These are phyloP conservation scores for Alisma plantagoaquatica DNA, from an alignment of 106 monocot genomes.

Conservation along the genomic window DNA sequence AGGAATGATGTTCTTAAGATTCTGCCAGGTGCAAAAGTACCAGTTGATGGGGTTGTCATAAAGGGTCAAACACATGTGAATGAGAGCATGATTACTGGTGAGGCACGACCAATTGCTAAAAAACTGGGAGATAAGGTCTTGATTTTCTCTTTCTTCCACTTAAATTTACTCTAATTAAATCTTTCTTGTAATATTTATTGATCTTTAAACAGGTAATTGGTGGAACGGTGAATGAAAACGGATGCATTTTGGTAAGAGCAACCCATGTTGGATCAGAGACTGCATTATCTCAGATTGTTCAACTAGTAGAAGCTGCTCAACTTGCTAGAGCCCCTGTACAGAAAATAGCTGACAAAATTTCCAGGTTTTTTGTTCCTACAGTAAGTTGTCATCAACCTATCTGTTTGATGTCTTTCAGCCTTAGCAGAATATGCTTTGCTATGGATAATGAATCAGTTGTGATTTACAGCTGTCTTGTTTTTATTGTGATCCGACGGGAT, in stretches of 20 bases:
- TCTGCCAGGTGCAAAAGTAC: conserved; percentile 77
- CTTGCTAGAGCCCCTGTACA: conserved; percentile 89
- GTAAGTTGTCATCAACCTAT: conserved; percentile 26
- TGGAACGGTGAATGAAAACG: conserved; percentile 90
- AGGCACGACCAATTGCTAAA: conserved; percentile 62
- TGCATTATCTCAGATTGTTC: conserved; percentile 84
- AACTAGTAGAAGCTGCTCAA: conserved; percentile 92
- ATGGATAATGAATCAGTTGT: too few relatives aligned
- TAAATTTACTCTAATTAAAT: neutral
- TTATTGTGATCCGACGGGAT: too few relatives aligned
- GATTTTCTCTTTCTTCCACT: conserved; percentile 1
- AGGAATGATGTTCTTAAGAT: conserved; percentile 90
- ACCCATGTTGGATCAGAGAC: conserved; percentile 92
- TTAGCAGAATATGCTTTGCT: too few relatives aligned
- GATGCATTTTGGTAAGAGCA: conserved; percentile 66
- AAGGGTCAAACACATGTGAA: conserved; percentile 77
- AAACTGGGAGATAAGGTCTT: conserved; percentile 72
- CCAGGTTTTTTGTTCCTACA: conserved; percentile 70
- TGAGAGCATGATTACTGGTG: conserved; percentile 99
- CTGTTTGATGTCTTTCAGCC: neutral
- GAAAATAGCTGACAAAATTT: conserved; percentile 83
- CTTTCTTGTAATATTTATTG: neutral
- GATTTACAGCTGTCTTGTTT: neutral
- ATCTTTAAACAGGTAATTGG: conserved; percentile 58
- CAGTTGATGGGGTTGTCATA: conserved; percentile 82